Conservation (phyloP, 2,329 filamentous ascomycete genomes). For the Pseudogymnoascus sp. region DNA sequence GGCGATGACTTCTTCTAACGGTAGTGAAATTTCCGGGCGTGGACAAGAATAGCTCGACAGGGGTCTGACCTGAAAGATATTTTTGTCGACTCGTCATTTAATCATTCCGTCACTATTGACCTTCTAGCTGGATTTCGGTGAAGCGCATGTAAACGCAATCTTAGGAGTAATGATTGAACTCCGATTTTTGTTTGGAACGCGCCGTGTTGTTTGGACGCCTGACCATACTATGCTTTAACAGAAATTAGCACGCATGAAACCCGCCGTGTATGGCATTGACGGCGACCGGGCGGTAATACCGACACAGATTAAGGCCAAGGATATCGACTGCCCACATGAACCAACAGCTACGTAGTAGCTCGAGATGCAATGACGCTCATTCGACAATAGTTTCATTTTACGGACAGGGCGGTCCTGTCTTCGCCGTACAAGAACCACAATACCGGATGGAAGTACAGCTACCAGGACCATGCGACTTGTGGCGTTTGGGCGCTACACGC, state of each 20-base stretch:
- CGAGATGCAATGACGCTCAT: not conserved
- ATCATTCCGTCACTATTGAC: not conserved
- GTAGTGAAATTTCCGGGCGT: slow-evolving; percentile 4
- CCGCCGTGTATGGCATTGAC: slow-evolving; percentile 1
- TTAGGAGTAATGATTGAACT: not conserved
- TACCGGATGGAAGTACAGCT: not conserved
- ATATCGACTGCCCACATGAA: slow-evolving; percentile 2
- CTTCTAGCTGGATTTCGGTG: not conserved
- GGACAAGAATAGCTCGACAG: not conserved
- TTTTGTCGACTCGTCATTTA: slow-evolving; percentile 1
- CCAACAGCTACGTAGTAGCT: slow-evolving; percentile 1
- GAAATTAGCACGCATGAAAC: slow-evolving; percentile 9
- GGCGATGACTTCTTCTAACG: not conserved
- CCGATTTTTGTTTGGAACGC: not conserved
- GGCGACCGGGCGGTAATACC: slow-evolving; percentile 3
- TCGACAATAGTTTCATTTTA: slow-evolving; percentile 3
- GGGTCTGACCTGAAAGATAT: not conserved
- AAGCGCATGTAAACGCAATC: slow-evolving; percentile 7
- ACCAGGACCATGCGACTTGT: slow-evolving; percentile 3
- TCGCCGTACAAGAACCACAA: not conserved
- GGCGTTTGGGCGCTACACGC: not conserved
- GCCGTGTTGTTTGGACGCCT: slow-evolving; percentile 7
- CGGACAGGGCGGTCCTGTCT: not conserved
- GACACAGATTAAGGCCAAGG: slow-evolving; percentile 8
- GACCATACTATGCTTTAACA: slow-evolving; percentile 5